Conservation (phyloP, 1,139 yeast genomes). For the Pichia terricola region DNA sequence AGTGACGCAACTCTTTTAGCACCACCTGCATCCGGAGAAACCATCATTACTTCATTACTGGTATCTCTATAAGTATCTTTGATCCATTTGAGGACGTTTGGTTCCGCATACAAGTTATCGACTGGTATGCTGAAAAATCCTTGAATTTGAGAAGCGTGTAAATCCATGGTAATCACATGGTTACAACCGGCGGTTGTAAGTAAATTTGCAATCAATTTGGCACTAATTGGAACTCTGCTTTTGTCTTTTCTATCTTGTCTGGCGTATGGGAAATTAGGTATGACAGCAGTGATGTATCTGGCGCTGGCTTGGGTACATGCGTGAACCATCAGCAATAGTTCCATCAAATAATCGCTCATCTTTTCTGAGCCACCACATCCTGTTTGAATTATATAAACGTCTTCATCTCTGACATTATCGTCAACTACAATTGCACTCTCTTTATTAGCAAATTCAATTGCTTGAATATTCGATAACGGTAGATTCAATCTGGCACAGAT, state of each 20-base stretch:
- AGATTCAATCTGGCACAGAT: conserved; percentile 60
- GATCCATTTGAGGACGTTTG: conserved; percentile 61
- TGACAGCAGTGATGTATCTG: conserved; percentile 66
- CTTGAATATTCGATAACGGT: conserved; percentile 54
- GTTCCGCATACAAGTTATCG: conserved; percentile 75
- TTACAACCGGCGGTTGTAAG: conserved; percentile 73
- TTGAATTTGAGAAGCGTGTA: conserved; percentile 79
- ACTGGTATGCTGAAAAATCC: conserved; percentile 78
- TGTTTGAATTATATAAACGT: conserved; percentile 62
- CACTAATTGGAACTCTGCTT: conserved; percentile 75
- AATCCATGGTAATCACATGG: conserved; percentile 75
- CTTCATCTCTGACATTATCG: conserved; percentile 72
- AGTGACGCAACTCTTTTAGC: conserved; percentile 75
- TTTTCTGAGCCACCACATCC: conserved; percentile 60
- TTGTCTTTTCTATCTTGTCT: conserved; percentile 79
- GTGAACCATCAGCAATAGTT: conserved; percentile 59
- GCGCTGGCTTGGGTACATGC: conserved; percentile 78
- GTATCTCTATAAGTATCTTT: conserved; percentile 34
- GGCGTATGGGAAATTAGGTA: conserved; percentile 76
- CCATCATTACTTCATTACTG: conserved; percentile 46
- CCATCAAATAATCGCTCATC: conserved; percentile 64
- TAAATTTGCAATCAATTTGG: conserved; percentile 67
- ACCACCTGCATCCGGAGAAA: conserved; percentile 83
- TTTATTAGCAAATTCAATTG: conserved; percentile 61
- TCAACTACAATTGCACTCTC: conserved; percentile 67